phyloP scores from a whole-genome alignment of 2,329 filamentous ascomycete species.

The Botrytis aclada region DNA sequence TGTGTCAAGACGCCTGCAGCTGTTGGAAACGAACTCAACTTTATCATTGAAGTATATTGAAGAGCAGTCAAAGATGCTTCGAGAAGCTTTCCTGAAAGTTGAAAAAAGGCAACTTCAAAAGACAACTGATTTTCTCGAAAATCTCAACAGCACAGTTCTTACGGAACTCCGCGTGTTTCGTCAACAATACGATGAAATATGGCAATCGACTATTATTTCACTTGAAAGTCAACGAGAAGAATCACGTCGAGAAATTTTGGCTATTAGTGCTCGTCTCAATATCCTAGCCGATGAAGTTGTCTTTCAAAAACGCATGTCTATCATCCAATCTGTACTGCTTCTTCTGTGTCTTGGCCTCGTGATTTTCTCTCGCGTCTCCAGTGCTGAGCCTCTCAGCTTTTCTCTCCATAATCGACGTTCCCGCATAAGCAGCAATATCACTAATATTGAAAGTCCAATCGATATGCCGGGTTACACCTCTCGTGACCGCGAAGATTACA shows the following conservation, averaged over 20 bases:
- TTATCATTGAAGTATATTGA: conserved; percentile 94
- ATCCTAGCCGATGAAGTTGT: conserved; percentile 90
- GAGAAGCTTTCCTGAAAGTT: conserved; percentile 80
- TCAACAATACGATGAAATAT: conserved; percentile 90
- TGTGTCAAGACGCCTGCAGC: conserved; percentile 85
- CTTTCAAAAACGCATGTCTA: conserved; percentile 86
- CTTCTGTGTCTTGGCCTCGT: conserved; percentile 84
- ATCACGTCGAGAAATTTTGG: conserved; percentile 77
- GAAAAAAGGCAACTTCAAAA: conserved; percentile 86
- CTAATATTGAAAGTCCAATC: conserved; percentile 28
- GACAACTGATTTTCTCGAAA: conserved; percentile 75
- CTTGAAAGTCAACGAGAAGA: conserved; percentile 85
- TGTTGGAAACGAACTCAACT: conserved; percentile 89
- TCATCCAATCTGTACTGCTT: conserved; percentile 83
- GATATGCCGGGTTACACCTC: conserved; percentile 29
- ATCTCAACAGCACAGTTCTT: conserved; percentile 83
- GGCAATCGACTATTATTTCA: conserved; percentile 92
- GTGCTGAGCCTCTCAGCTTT: conserved; percentile 36
- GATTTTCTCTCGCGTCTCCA: conserved; percentile 63
- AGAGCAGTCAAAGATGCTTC: conserved; percentile 85
- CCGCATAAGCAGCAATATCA: conserved; percentile 23
- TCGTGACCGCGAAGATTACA: conserved; percentile 12
- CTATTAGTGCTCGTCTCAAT: conserved; percentile 75
- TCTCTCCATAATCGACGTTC: conserved; percentile 25
- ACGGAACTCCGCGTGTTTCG: conserved; percentile 74